Evolutionary conservation across 1,284 basidiomycete genomes (phyloP).

Genomic region (Chiua sp.): DNA sequence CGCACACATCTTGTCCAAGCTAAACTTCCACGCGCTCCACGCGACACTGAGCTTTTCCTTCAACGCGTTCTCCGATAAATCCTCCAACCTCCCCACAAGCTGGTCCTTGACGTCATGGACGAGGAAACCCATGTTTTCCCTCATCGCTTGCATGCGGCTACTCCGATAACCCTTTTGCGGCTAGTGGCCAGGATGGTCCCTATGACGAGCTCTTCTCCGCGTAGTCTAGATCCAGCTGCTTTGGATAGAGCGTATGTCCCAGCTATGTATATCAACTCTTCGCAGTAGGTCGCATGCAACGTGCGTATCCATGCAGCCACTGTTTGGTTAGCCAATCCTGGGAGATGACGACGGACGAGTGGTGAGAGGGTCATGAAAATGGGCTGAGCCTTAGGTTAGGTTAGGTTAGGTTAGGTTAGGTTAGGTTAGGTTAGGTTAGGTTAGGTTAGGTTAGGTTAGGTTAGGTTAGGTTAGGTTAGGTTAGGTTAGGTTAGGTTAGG

Average conservation of each 20-base stretch:
- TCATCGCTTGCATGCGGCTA: slow-evolving; percentile 68
- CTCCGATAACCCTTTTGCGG: slow-evolving; percentile 62
- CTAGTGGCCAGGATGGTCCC: slow-evolving; percentile 76
- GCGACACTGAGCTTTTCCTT: slow-evolving; percentile 52
- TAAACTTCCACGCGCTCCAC: slow-evolving; percentile 70
- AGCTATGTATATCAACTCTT: slow-evolving; percentile 72
- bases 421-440: too few relatives aligned
- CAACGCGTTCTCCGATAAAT: slow-evolving; percentile 35
- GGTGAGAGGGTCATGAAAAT: slow-evolving; percentile 53
- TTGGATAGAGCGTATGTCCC: slow-evolving; percentile 71
- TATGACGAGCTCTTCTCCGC: slow-evolving; percentile 75
- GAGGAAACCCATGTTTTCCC: slow-evolving; percentile 57
- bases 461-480: too few relatives aligned
- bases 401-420: too few relatives aligned
- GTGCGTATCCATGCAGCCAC: slow-evolving; percentile 40
- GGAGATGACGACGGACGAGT: slow-evolving; percentile 44
- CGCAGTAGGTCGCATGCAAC: slow-evolving; percentile 58
- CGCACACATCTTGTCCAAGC: slow-evolving; percentile 39
- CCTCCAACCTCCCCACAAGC: slow-evolving; percentile 43
- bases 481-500: too few relatives aligned
- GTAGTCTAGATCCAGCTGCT: slow-evolving; percentile 56
- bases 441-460: too few relatives aligned
- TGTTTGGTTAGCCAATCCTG: slow-evolving; percentile 36
- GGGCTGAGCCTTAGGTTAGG: slow-evolving; percentile 53
- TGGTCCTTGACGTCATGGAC: slow-evolving; percentile 56